A percentile compares a stretch with the other conserved stretches of the same genome.
phyloP scores from a whole-genome alignment of 2,329 filamentous ascomycete genomes.

The Sporothrix protearum region DNA sequence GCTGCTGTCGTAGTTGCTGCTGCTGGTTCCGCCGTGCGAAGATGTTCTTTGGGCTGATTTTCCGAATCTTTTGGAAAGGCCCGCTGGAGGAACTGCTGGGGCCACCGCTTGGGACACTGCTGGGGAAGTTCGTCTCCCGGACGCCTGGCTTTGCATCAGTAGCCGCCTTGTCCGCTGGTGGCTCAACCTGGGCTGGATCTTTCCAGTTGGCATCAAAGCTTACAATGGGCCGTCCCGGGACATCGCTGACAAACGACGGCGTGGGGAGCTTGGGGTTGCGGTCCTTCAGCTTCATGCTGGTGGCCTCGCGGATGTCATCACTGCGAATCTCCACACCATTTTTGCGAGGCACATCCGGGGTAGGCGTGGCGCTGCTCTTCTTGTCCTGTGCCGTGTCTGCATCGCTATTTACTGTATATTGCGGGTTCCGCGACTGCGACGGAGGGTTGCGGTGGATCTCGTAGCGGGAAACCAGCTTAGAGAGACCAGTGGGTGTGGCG shows the following conservation, averaged over 20 bases:
- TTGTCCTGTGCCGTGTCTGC: conserved; percentile 31
- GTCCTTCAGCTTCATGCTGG: conserved; percentile 82
- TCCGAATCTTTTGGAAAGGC: conserved; percentile 13
- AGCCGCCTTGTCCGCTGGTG: conserved; percentile 48
- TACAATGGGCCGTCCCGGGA: conserved; percentile 87
- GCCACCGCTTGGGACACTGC: background rate
- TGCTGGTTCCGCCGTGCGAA: conserved; percentile 32
- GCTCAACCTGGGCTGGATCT: conserved; percentile 45
- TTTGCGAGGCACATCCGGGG: conserved; percentile 56
- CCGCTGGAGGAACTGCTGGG: conserved; percentile 33
- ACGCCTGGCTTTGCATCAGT: conserved; percentile 66
- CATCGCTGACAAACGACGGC: conserved; percentile 87
- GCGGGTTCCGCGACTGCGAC: conserved; percentile 74
- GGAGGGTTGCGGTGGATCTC: conserved; percentile 82
- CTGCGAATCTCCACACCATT: conserved; percentile 79
- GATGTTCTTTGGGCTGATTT: conserved; percentile 22
- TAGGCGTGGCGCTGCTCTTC: conserved; percentile 28
- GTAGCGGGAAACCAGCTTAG: conserved; percentile 43
- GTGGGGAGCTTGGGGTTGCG: conserved; percentile 83
- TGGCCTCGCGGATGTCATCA: conserved; percentile 85
- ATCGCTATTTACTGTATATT: conserved; percentile 66
- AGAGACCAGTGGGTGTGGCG: conserved; percentile 9
- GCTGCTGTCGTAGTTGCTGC: conserved; percentile 7
- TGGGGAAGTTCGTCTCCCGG: conserved; percentile 32
- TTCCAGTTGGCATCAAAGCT: conserved; percentile 89